Evolutionary conservation across 306 rosid species (phyloP).

Genomic region (Rubus idaeus): DNA sequence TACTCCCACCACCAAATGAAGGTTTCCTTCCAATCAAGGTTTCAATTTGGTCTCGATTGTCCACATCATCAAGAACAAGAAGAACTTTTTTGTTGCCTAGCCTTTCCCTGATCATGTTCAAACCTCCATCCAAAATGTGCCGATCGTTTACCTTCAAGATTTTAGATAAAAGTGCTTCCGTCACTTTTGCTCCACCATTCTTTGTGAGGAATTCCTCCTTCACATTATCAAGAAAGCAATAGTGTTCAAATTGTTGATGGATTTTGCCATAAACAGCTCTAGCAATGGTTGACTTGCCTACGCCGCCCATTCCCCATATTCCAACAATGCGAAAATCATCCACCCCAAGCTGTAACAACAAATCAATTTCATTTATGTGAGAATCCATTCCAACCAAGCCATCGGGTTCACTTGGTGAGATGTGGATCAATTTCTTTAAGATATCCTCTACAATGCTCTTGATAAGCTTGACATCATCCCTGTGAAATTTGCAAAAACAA

Average conservation of each 20-base stretch:
- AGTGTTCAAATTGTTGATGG: neutral
- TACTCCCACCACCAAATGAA: too few relatives aligned
- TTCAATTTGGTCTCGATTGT: too few relatives aligned
- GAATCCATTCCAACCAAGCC: slow-evolving; percentile 21
- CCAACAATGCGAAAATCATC: slow-evolving; percentile 14
- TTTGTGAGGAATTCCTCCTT: neutral
- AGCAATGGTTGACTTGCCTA: slow-evolving; percentile 17
- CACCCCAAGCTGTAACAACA: neutral
- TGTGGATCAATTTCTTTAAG: neutral
- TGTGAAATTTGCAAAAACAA: neutral
- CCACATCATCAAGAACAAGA: neutral
- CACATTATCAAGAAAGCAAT: slow-evolving; percentile 9
- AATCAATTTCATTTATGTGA: slow-evolving; percentile 1
- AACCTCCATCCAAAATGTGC: too few relatives aligned
- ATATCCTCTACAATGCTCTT: neutral
- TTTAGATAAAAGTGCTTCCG: neutral
- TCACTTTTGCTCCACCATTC: neutral
- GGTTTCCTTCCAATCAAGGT: too few relatives aligned
- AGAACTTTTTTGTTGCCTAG: neutral
- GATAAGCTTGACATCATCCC: neutral
- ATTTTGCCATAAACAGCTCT: neutral
- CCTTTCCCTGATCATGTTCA: neutral
- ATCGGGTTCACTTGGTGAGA: neutral
- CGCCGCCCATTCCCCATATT: slow-evolving; percentile 33
- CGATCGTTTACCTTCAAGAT: neutral